Evolutionary conservation across 192 early-diverging fungal species (phyloP).

Genomic region (Coemansia sp.): DNA sequence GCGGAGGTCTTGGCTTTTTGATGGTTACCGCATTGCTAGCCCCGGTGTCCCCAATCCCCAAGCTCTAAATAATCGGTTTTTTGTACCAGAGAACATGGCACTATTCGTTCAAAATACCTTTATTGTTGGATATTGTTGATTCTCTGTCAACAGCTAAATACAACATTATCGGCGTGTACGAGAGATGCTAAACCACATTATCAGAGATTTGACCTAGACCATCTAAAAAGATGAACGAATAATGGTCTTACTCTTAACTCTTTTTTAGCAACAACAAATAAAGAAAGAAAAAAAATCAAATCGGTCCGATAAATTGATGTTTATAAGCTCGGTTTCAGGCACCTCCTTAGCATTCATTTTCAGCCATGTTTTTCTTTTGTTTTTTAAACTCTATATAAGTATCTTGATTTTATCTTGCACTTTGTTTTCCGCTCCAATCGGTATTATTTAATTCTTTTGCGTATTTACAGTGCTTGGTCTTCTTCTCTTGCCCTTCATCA

Average conservation of each 20-base stretch:
- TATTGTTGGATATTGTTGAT: neutral
- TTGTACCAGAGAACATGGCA: neutral
- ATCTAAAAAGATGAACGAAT: neutral
- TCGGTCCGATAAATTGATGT: neutral
- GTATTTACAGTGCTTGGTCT: too few species aligned
- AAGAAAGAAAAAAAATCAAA: neutral
- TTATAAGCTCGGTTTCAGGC: neutral
- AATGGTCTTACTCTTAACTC: neutral
- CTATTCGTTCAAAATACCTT: neutral
- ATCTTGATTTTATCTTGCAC: neutral
- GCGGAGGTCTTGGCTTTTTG: neutral
- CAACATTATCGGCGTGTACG: neutral
- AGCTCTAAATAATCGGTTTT: neutral
- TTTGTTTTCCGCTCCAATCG: neutral
- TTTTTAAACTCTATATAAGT: neutral
- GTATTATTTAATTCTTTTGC: neutral
- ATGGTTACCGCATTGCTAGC: neutral
- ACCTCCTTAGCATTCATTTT: neutral
- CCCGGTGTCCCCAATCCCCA: neutral
- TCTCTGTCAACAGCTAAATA: neutral
- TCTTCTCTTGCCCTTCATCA: too few species aligned
- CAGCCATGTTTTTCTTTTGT: neutral
- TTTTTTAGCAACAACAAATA: neutral
- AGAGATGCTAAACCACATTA: too few species aligned
- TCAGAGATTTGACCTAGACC: neutral